Base-by-base conservation (phyloP, 2,329 filamentous ascomycete genomes). In the Botrytis byssoidea region DNA sequence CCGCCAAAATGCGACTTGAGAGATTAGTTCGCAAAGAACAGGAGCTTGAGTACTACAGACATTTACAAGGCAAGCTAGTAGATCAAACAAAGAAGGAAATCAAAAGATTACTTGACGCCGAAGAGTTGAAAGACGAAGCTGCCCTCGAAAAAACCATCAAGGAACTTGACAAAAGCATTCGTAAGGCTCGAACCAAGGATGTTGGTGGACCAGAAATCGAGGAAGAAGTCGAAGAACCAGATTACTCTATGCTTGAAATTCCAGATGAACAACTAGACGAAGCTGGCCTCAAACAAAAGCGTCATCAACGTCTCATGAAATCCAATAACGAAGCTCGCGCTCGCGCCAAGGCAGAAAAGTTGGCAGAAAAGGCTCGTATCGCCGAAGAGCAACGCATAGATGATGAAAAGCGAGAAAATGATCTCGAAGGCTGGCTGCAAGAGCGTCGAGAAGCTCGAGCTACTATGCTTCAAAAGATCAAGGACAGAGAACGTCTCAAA, bases 11-110 rank as follows among this genome's bases (percentile, higher is more conserved):
- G 94, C 91, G 96, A 12, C 85, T 99, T 0, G 96, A 99, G 77
- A 97, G 97, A 79, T 86, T 99, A 65, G 93, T 98, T 81, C 93
- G 93, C 80, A 99, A 99, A 83, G 96, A 99, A 83, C 91, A 97
- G 81, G 95, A 98, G 81, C 85, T 98, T 1, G 95, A 97, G 78
- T 98, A 97, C 83, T 98, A 95, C 85, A 94, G 94, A 81, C 89
- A 94, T 74, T 84, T 99, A 6, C 94, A 97, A 80, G 82, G 85
- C 48, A 90, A 89, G 76, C 85, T 98, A 16, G 88, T 86, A 2
- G 90, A 91, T 37, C 89, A 93, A 77, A 95, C 91, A 63, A 99
- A 98, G 84, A 98, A 98, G 82, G 96, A 98, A 81, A 91, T 90
- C 4, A 92, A 93, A 79, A 90, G 93, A 0, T 86, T 98, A 29